phyloP scores from a whole-genome alignment of 1,284 basidiomycete genomes.

The Ganoderma lingzhi region DNA sequence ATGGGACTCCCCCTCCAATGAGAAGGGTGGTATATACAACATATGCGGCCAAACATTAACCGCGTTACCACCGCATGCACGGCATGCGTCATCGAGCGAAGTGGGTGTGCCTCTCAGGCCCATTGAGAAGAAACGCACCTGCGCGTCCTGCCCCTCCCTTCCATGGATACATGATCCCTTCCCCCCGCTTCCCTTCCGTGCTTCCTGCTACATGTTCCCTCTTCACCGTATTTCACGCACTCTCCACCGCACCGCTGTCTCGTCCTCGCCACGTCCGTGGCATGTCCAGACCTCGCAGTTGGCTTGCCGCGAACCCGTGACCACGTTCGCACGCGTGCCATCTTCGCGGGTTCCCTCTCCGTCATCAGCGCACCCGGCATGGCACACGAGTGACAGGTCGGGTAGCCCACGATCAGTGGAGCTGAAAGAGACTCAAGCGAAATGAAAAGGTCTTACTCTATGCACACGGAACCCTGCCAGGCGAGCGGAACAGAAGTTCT shows the following conservation, averaged over 20 bases:
- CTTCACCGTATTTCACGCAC: background rate
- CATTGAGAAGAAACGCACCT: background rate
- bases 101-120: background rate
- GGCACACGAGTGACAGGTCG: background rate
- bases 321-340: background rate
- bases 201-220: background rate
- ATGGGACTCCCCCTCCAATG: background rate
- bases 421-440: background rate
- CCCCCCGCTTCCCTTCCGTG: background rate
- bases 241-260: constrained; percentile 1
- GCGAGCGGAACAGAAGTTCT: background rate
- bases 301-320: background rate
- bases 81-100: background rate
- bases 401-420: background rate
- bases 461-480: background rate
- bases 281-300: background rate
- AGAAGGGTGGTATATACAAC: background rate
- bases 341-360: constrained; percentile 3
- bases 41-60: background rate
- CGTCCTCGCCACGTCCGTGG: background rate
- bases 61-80: background rate
- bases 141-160: background rate
- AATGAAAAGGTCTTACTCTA: background rate
- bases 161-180: background rate
- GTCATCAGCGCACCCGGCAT: background rate